Evolutionary conservation across 2,329 filamentous ascomycete genomes (phyloP).

Genomic region (Colletotrichum tropicicola): DNA sequence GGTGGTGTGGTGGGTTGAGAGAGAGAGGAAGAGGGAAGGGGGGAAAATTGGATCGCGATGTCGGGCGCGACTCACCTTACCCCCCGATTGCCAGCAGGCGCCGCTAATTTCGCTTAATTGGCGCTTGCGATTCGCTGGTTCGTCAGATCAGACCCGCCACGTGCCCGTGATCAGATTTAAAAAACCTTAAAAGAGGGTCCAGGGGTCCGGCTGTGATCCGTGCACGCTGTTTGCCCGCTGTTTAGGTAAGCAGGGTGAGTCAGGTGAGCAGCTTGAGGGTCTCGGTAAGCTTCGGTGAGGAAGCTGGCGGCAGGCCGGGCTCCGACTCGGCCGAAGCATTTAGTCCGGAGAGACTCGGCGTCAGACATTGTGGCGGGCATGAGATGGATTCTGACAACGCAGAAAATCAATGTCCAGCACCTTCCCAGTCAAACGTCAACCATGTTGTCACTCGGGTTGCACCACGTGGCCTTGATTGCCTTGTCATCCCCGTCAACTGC

Average conservation of each 20-base stretch:
- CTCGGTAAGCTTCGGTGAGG: neutral
- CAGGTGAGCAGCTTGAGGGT: neutral
- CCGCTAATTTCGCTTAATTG: conserved; percentile 20
- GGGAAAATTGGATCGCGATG: conserved; percentile 2
- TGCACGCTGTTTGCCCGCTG: neutral
- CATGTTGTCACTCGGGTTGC: too few relatives aligned
- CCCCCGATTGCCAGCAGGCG: neutral
- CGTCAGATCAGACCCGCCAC: conserved; percentile 15
- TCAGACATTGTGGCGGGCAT: too few relatives aligned
- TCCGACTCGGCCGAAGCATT: neutral
- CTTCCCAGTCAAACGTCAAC: too few relatives aligned
- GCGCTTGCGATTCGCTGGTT: neutral
- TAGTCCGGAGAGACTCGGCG: neutral
- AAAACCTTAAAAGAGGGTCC: conserved; percentile 15
- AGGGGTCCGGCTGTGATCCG: neutral
- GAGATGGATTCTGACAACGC: too few relatives aligned
- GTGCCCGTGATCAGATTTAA: neutral
- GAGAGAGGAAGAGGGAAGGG: neutral
- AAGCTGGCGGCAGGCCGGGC: neutral
- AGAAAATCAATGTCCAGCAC: too few relatives aligned
- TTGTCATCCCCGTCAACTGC: neutral
- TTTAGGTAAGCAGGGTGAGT: neutral
- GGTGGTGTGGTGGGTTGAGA: conserved; percentile 19
- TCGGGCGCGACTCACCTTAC: neutral
- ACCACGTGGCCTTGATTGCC: neutral